Evolutionary conservation across 177 flowering plant genomes (phyloP).

Genomic region (Telopea speciosissima): DNA sequence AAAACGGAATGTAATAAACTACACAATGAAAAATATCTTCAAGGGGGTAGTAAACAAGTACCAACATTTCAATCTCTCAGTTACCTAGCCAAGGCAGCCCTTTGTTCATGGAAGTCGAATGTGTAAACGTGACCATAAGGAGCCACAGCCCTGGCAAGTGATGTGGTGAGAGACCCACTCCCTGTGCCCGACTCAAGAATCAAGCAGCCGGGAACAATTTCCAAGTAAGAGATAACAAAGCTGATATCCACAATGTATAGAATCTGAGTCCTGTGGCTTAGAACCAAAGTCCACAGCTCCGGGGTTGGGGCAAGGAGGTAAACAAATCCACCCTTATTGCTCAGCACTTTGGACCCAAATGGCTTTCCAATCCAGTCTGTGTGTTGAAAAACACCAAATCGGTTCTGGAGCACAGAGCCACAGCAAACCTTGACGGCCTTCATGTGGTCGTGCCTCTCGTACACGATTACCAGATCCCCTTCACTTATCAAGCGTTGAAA

Average conservation of each 20-base stretch:
- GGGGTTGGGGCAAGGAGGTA: constrained; percentile 90
- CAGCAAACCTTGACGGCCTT: constrained; percentile 68
- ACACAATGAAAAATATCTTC: neutral
- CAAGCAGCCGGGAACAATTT: constrained; percentile 79
- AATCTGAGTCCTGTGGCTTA: constrained; percentile 96
- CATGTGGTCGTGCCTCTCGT: constrained; percentile 76
- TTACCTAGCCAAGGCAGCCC: constrained; percentile 87
- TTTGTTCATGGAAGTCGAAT: constrained; percentile 84
- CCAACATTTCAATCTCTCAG: neutral
- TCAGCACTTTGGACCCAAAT: constrained; percentile 76
- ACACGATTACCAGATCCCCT: constrained; percentile 78
- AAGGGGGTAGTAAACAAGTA: neutral
- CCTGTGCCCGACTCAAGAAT: constrained; percentile 95
- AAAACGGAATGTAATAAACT: neutral
- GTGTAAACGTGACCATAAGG: constrained; percentile 79
- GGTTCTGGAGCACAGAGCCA: constrained; percentile 62
- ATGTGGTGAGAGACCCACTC: constrained; percentile 79
- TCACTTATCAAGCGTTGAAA: constrained; percentile 44
- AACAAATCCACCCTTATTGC: constrained; percentile 75
- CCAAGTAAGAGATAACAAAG: constrained; percentile 71
- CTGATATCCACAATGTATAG: constrained; percentile 91
- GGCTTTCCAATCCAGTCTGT: constrained; percentile 86
- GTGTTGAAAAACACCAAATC: constrained; percentile 80
- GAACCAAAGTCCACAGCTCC: constrained; percentile 87
- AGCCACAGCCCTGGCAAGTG: constrained; percentile 87